Conservation (phyloP, 1,284 basidiomycete species). For the Rhodotorula sp. region DNA sequence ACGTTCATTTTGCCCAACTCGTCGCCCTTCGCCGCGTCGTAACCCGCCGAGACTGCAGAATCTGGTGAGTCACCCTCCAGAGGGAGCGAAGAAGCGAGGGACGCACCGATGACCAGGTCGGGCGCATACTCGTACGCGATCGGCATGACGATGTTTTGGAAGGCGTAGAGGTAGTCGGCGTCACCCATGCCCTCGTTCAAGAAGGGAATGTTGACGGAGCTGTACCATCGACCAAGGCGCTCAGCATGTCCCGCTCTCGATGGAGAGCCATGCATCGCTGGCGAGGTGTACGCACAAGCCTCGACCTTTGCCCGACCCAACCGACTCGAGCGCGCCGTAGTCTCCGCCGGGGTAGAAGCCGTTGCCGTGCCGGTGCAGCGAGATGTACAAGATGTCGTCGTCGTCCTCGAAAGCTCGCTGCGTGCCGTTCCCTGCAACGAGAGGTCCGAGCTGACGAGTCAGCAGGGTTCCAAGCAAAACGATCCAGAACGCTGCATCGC, state of each 20-base stretch:
- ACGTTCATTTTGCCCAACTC: constrained; percentile 87
- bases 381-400: constrained; percentile 88
- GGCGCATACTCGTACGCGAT: constrained; percentile 95
- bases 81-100: constrained; percentile 4
- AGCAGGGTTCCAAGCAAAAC: constrained; percentile 10
- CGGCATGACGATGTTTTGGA: constrained; percentile 94
- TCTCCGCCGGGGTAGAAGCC: constrained; percentile 93
- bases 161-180: constrained; percentile 94
- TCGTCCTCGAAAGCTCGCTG: constrained; percentile 93
- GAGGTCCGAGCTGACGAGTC: constrained; percentile 5
- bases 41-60: constrained; percentile 84
- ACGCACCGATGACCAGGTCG: constrained; percentile 88
- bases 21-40: constrained; percentile 93
- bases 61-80: too few species aligned
- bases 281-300: constrained; percentile 68
- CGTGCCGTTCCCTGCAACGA: constrained; percentile 81
- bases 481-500: not conserved
- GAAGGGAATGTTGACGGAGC: constrained; percentile 96
- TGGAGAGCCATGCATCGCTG: constrained; percentile 1
- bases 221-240: constrained; percentile 46
- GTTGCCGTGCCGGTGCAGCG: constrained; percentile 89
- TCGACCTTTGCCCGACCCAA: constrained; percentile 75
- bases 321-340: constrained; percentile 80
- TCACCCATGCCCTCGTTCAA: constrained; percentile 83
- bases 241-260: constrained; percentile 13